A percentile compares a stretch with the other conserved stretches of the same genome.
phyloP scores from a whole-genome alignment of 169 alveolate genomes.

The Cyclospora cayetanensis region DNA sequence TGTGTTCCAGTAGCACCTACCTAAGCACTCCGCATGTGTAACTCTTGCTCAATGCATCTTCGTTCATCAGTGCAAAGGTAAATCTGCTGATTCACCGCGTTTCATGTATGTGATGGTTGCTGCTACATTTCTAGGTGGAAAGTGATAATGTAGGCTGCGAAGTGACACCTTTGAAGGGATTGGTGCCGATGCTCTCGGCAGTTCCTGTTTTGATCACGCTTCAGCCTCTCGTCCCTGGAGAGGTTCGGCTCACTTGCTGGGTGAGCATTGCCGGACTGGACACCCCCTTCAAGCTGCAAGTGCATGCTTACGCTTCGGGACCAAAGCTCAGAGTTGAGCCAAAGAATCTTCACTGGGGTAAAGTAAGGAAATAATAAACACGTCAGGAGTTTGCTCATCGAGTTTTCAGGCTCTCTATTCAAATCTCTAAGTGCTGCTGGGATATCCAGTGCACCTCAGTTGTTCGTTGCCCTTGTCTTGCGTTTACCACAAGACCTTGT shows the following conservation, averaged over 20 bases:
- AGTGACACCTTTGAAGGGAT: conserved; percentile 35
- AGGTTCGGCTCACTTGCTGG: conserved; percentile 38
- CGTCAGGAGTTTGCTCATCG: conserved; percentile 77
- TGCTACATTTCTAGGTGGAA: neutral
- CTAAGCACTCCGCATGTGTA: no score
- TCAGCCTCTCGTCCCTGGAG: conserved; percentile 47
- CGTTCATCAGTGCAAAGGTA: no score
- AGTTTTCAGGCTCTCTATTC: conserved; percentile 79
- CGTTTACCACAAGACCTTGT: no score
- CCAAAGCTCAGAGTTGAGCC: conserved; percentile 68
- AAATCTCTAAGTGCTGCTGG: no score
- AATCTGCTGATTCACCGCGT: no score
- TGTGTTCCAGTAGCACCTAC: neutral
- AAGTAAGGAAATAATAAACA: conserved; percentile 1
- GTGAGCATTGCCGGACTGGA: conserved; percentile 57
- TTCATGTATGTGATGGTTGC: neutral
- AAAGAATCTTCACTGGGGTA: conserved; percentile 76
- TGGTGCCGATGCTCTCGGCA: conserved; percentile 33
- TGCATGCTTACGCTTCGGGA: conserved; percentile 70
- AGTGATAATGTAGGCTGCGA: neutral
- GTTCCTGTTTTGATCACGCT: conserved; percentile 24
- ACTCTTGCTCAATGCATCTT: neutral
- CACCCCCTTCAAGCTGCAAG: conserved; percentile 29
- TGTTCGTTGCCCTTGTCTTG: neutral
- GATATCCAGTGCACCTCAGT: neutral